Conservation (phyloP, 1,139 yeast species). For the Suhomyces bolitotheri region DNA sequence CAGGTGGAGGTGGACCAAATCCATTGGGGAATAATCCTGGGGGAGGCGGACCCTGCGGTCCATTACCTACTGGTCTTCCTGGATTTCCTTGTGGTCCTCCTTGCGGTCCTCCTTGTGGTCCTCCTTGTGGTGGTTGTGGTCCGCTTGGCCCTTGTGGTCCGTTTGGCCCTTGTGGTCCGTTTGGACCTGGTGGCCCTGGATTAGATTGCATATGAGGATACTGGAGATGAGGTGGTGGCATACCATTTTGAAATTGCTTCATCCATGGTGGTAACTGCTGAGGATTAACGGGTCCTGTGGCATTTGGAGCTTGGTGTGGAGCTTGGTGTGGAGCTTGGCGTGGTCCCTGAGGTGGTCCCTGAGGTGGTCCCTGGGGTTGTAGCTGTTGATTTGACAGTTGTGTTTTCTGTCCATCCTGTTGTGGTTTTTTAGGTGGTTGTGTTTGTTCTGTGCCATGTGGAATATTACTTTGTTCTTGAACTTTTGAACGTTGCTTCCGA, state of each 20-base stretch:
- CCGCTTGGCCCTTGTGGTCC: too few relatives aligned
- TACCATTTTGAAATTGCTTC: constrained; percentile 21
- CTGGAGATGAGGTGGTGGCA: constrained; percentile 13
- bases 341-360: constrained; percentile 13
- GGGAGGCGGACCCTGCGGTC: constrained; percentile 2
- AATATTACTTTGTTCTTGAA: too few relatives aligned
- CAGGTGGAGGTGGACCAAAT: constrained; percentile 26
- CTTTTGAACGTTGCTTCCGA: too few relatives aligned
- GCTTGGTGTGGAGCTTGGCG: constrained; percentile 11
- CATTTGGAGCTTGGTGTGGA: constrained; percentile 8
- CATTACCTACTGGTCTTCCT: not conserved
- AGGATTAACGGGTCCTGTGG: constrained; percentile 2
- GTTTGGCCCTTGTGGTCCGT: constrained; percentile 4
- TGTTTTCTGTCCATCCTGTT: too few relatives aligned
- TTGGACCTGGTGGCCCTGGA: constrained; percentile 5
- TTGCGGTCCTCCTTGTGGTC: not conserved
- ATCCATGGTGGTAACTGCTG: constrained; percentile 30
- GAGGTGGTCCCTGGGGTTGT: constrained; percentile 5
- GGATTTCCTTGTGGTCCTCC: not conserved
- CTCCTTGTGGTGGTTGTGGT: too few relatives aligned
- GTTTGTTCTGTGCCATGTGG: too few relatives aligned
- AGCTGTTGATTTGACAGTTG: too few relatives aligned
- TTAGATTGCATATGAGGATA: constrained; percentile 16
- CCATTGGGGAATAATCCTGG: constrained; percentile 5
- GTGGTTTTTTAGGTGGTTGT: too few relatives aligned